Evolutionary conservation across 2,329 filamentous ascomycete genomes (phyloP), one percentile per base, ranked within the genome.

Genomic region (Calonectria naviculata): DNA sequence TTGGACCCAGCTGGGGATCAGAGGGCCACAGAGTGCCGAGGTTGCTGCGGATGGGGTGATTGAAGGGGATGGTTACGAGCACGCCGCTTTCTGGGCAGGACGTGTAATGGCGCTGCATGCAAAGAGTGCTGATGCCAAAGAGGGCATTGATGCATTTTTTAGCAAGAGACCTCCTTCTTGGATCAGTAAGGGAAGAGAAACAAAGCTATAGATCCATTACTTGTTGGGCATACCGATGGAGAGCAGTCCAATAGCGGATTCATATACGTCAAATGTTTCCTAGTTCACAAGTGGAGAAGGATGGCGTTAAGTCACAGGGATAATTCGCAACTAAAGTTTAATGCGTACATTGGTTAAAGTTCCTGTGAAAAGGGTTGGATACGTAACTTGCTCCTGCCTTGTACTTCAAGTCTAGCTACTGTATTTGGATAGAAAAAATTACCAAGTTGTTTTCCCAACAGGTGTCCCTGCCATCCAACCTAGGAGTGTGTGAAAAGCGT

Each of bases 61-160:
- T 21, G 74, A 69, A 2, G 71, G 70, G 4, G 75, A 78, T 65
- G 76, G 74, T 1, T 78, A 72, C 7, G 75, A 76, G n/a, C 44
- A 54, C 10, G 74, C 75, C 5, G 66, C 72, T 19, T 21, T 44
- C 0, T 78, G 75, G 77, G 75, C 77, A 3, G 77, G 72, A 5
- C 71, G 74, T 24, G 75, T 73, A 0, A 78, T 78, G 77, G 74
- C 75, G 9, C 17, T 78, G 5, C 77, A 78, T 41, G 72, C 76
- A 5, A 79, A 65, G 34, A 79, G 75, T 8, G 69, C 70, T 6
- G 77, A 78, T 38, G 72, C 73, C 0, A 76, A 73, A 6, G 75
- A 79, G 28, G 77, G 77, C 1, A 72, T 78, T 1, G 54, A n/a
- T 15, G 75, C 77, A 5, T 78, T 78, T 21, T 56, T 78, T 4